Conservation (phyloP, 108 stramenopile genomes). For the Cyclotella atomus region DNA sequence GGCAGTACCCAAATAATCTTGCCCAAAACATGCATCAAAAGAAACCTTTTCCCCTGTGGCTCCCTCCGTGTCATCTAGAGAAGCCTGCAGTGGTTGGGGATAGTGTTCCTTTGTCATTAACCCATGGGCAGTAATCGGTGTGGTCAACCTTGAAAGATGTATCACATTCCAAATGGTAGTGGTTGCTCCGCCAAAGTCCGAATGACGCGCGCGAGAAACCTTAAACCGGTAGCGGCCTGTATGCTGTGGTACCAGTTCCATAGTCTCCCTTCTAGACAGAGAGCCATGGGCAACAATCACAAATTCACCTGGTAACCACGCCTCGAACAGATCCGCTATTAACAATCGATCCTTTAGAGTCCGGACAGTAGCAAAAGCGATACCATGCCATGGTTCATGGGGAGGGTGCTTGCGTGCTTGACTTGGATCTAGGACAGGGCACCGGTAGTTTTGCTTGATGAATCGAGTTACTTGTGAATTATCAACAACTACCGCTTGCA, state of each 20-base stretch:
- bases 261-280: background rate
- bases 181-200: conserved; percentile 2
- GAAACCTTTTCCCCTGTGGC: background rate
- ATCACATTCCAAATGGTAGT: background rate
- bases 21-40: background rate
- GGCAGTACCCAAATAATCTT: background rate
- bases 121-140: no score
- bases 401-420: background rate
- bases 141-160: background rate
- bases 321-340: background rate
- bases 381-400: conserved; percentile 7
- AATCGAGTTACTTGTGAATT: background rate
- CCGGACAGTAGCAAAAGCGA: background rate
- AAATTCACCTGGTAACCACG: background rate
- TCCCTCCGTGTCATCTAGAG: conserved; percentile 11
- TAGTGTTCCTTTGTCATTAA: conserved; percentile 7
- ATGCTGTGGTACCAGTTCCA: background rate
- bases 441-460: background rate
- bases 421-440: background rate
- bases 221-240: background rate
- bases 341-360: background rate
- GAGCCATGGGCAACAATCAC: background rate
- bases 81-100: background rate
- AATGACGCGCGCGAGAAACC: background rate
- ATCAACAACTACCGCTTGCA: background rate